phyloP scores from a whole-genome alignment of 1,284 basidiomycete genomes.

The Moesziomyces sp. region DNA sequence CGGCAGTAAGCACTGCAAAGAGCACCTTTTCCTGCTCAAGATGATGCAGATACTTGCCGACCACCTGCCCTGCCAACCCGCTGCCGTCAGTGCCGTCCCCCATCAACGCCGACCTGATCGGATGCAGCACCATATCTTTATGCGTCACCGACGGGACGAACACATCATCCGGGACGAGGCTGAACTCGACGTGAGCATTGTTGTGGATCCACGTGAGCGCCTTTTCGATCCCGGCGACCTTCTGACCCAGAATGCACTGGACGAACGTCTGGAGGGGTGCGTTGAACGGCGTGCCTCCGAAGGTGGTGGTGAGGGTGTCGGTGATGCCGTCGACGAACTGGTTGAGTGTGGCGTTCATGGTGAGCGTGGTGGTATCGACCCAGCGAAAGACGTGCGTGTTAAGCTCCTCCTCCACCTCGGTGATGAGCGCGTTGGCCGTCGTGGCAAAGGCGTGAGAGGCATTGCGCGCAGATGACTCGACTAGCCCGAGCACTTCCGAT shows the following conservation, averaged over 20 bases:
- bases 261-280: conserved; percentile 50
- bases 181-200: conserved; percentile 82
- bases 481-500: conserved; percentile 76
- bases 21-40: conserved; percentile 83
- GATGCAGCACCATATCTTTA: conserved; percentile 75
- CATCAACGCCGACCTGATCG: conserved; percentile 26
- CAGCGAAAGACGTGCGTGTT: conserved; percentile 83
- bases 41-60: conserved; percentile 77
- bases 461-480: conserved; percentile 83
- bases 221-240: conserved; percentile 84
- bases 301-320: conserved; percentile 73
- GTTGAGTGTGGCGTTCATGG: conserved; percentile 76
- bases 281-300: conserved; percentile 71
- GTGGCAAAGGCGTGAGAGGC: conserved; percentile 78
- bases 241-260: conserved; percentile 84
- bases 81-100: conserved; percentile 68
- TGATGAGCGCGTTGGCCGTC: conserved; percentile 79
- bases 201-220: conserved; percentile 91
- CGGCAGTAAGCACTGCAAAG: conserved; percentile 81
- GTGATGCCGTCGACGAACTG: conserved; percentile 70
- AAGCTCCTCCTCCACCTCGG: conserved; percentile 77
- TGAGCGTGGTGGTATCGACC: conserved; percentile 89
- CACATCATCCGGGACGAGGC: conserved; percentile 77
- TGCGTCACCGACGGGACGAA: conserved; percentile 79
- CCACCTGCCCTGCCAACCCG: conserved; percentile 79